Percentiles rank a stretch among this genome's conserved stretches.
phyloP scores from a whole-genome alignment of 768 basidiomycete species.

The Lactarius trivialis region DNA sequence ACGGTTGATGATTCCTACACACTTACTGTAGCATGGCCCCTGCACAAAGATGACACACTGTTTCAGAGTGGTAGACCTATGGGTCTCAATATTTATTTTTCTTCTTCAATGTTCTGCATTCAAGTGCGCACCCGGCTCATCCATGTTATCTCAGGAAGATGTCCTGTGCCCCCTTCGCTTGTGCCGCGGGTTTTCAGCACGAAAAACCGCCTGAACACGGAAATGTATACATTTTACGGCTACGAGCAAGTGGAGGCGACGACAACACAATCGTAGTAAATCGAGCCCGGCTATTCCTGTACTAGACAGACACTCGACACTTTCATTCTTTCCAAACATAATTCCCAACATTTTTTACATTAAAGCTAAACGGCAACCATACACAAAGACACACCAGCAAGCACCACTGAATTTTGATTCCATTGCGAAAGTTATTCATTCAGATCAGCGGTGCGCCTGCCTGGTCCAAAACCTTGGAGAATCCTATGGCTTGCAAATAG shows the following conservation, averaged over 20 bases:
- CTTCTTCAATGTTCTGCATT: no score
- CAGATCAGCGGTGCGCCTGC: no score
- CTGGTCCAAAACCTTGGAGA: background rate
- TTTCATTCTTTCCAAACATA: background rate
- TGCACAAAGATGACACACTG: constrained; percentile 99
- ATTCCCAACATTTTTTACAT: background rate
- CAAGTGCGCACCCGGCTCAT: no score
- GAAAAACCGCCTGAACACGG: no score
- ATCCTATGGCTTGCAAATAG: background rate
- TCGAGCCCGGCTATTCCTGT: background rate
- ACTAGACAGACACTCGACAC: background rate
- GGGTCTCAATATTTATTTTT: constrained; percentile 39
- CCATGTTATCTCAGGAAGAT: no score
- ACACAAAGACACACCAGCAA: background rate
- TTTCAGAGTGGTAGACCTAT: constrained; percentile 79
- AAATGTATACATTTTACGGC: no score
- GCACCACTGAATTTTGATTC: no score
- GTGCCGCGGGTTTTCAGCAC: no score
- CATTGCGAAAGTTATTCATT: no score
- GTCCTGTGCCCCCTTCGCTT: no score
- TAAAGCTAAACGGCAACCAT: background rate
- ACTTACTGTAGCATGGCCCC: constrained; percentile 99
- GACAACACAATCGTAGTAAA: background rate
- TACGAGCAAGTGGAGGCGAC: background rate
- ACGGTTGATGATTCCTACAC: no score